Evolutionary conservation across 2,329 filamentous ascomycete genomes (phyloP), one percentile per base, ranked within the genome.

Genomic region (Sarocladium oryzae): DNA sequence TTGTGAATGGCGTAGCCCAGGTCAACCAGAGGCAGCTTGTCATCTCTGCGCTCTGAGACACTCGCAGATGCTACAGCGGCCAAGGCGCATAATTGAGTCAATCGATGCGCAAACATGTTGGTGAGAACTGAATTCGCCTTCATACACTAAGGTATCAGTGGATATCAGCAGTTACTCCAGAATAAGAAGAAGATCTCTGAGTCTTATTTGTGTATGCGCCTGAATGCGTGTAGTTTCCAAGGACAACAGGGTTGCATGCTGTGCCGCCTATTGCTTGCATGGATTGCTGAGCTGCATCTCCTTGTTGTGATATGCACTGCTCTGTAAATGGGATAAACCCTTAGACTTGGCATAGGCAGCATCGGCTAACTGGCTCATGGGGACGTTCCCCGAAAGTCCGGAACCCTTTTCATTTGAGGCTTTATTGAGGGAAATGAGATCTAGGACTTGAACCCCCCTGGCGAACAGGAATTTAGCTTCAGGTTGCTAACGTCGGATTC

Each of bases 91-190:
- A 38, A 9, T 38, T 38, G 7, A 21, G 18, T 38, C 15, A 38
- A 38, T 38, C 15, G 15, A 16, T 38, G 36, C n/a, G n/a, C 16
- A n/a, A 38, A 38, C 36, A 38, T 60, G 75, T 87, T 85, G 55
- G 86, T 85, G 4, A 73, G 65, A 1, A 82, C 79, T 46, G 85
- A 73, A 57, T 7, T 8, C 8, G 8, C 15, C 16, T 38, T 8
- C 15, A 38, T 7, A 38, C 7, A 8, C n/a, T 16, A n/a, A 8
- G 36, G 8, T 7, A 16, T 8, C 15, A 16, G 18, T 8, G 16
- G 8, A 16, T 8, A 7, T 38, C 8, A 16, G 8, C 18, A 16
- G 8, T 8, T 38, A 9, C 18, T 38, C 8, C 36, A 38, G 36
- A 38, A n/a, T 38, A 16, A n/a, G n/a, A n/a, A n/a, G n/a, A n/a